A percentile compares a stretch with the other conserved stretches of the same genome.
These are phyloP conservation scores for Pleurotus eryngii DNA, from an alignment of 768 basidiomycete genomes.

Conservation along the genomic window DNA sequence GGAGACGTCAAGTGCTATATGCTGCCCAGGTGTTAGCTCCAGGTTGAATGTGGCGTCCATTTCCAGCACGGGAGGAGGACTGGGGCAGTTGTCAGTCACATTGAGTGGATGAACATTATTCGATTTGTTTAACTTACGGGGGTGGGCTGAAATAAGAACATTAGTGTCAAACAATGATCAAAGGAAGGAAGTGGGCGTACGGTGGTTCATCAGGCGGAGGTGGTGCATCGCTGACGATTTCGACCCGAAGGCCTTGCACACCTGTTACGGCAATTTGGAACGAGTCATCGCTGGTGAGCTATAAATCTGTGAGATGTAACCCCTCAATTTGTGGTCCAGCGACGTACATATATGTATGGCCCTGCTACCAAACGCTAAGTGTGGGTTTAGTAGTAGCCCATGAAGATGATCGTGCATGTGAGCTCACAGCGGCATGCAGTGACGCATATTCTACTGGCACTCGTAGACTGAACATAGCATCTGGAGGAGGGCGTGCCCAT, in stretches of 20 bases:
- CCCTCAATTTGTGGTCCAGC: conserved; percentile 7
- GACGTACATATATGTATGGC: conserved; percentile 76
- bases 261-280: conserved; percentile 87
- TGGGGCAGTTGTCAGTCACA: conserved; percentile 16
- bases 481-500: conserved; percentile 85
- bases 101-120: too few relatives aligned
- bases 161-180: not conserved
- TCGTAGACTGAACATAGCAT: conserved; percentile 69
- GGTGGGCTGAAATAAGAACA: conserved; percentile 33
- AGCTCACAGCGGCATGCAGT: conserved; percentile 74
- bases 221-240: conserved; percentile 82
- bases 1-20: conserved; percentile 76
- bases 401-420: conserved; percentile 10
- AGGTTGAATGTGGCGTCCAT: conserved; percentile 86
- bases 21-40: conserved; percentile 75
- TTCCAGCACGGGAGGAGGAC: conserved; percentile 71
- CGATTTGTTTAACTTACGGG: conserved; percentile 46
- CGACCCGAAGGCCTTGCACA: conserved; percentile 77
- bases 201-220: conserved; percentile 83
- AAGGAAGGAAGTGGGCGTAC: conserved; percentile 42
- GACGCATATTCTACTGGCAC: conserved; percentile 88
- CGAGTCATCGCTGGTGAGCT: conserved; percentile 84
- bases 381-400: conserved; percentile 13
- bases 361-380: conserved; percentile 72
- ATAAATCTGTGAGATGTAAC: conserved; percentile 10